phyloP scores from a whole-genome alignment of 306 rosid species.

The Benincasa hispida region DNA sequence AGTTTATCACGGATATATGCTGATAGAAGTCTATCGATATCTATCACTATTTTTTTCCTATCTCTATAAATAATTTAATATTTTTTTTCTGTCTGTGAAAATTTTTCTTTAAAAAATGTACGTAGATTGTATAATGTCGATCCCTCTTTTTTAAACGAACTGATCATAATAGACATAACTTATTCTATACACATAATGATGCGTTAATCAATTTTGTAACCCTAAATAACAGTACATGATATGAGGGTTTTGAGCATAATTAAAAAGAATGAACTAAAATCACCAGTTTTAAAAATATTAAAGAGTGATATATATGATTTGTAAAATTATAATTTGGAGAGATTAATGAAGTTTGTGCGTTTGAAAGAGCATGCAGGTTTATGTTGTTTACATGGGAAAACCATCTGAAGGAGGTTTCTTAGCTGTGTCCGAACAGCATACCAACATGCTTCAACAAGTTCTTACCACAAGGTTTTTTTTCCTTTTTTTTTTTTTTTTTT shows the following conservation, averaged over 20 bases:
- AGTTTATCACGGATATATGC: too few relatives aligned
- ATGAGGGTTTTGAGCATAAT: too few relatives aligned
- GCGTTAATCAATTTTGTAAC: too few relatives aligned
- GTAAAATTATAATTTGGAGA: neutral
- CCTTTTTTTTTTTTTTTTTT: neutral
- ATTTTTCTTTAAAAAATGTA: neutral
- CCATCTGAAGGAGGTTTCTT: neutral
- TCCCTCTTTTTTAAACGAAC: too few relatives aligned
- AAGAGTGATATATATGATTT: neutral
- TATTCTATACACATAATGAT: too few relatives aligned
- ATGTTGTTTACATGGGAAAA: slow-evolving; percentile 22
- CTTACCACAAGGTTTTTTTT: slow-evolving; percentile 14
- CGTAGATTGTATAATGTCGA: neutral
- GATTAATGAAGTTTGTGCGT: neutral
- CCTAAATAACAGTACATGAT: neutral
- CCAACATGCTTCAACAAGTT: slow-evolving; percentile 15
- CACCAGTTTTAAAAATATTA: too few relatives aligned
- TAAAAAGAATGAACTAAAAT: neutral
- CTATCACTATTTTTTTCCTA: too few relatives aligned
- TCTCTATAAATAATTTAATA: too few relatives aligned
- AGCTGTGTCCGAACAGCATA: neutral
- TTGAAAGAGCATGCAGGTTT: slow-evolving; percentile 3
- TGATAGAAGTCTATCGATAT: too few relatives aligned
- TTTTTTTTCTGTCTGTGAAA: too few relatives aligned
- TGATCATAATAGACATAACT: too few relatives aligned